Evolutionary conservation across 305 asterid genomes (phyloP).

Genomic region (Withania somnifera): DNA sequence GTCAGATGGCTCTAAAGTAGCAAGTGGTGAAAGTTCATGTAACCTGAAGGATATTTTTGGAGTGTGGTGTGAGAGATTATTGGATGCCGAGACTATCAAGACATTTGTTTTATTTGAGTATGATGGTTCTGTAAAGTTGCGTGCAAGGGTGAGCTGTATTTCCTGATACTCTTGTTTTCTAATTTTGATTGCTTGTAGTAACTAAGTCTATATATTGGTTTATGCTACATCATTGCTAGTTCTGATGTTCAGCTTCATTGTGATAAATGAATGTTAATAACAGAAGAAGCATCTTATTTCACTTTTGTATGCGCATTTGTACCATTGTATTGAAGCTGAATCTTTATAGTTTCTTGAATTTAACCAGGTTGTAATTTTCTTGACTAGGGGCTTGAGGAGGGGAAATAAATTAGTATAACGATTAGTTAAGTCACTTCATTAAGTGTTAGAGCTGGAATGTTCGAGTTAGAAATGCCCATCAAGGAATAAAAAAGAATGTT

Average conservation of each 20-base stretch:
- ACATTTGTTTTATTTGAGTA: slow-evolving; percentile 56
- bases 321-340: neutral
- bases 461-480: neutral
- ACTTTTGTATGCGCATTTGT: neutral
- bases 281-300: neutral
- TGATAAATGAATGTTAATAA: neutral
- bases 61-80: slow-evolving; percentile 47
- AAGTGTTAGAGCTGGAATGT: neutral
- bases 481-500: neutral
- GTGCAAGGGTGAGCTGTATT: slow-evolving; percentile 47
- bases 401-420: neutral
- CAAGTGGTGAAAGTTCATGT: slow-evolving; percentile 19
- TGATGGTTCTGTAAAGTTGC: slow-evolving; percentile 35
- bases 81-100: slow-evolving; percentile 57
- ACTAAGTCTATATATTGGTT: neutral
- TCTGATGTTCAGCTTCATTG: neutral
- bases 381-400: neutral
- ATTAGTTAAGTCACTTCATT: neutral
- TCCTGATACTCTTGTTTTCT: slow-evolving; percentile 6
- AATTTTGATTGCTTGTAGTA: neutral
- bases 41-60: slow-evolving; percentile 50
- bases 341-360: neutral
- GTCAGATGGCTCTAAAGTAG: slow-evolving; percentile 22
- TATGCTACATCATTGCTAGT: neutral
- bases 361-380: neutral